phyloP scores from a whole-genome alignment of 768 basidiomycete species.

The Termitomyces sp. region DNA sequence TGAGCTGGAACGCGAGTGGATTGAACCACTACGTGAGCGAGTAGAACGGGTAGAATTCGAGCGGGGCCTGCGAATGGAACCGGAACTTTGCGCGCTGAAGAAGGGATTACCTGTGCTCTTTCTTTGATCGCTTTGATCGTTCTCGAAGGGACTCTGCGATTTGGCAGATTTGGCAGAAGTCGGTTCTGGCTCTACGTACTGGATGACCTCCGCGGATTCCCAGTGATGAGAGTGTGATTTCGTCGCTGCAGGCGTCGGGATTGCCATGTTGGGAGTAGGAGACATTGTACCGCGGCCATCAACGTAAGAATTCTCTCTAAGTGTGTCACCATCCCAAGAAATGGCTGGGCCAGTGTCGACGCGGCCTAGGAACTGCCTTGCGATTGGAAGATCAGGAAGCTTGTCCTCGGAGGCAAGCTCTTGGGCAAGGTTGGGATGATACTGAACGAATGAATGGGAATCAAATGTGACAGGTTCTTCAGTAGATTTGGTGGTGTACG shows the following conservation, averaged over 20 bases:
- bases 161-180: constrained; percentile 18
- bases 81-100: constrained; percentile 26
- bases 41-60: constrained; percentile 40
- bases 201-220: constrained; percentile 67
- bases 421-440: constrained; percentile 51
- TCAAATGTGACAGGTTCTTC: constrained; percentile 38
- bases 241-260: constrained; percentile 59
- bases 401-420: constrained; percentile 42
- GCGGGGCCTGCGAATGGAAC: constrained; percentile 21
- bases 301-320: constrained; percentile 39
- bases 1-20: constrained; percentile 37
- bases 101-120: constrained; percentile 42
- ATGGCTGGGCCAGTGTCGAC: constrained; percentile 37
- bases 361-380: constrained; percentile 42
- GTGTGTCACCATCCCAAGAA: constrained; percentile 56
- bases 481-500: constrained; percentile 42
- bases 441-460: constrained; percentile 53
- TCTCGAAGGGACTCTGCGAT: constrained; percentile 17
- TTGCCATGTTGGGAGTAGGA: constrained; percentile 47
- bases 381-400: constrained; percentile 26
- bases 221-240: constrained; percentile 52
- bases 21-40: constrained; percentile 28
- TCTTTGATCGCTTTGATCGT: constrained; percentile 26
- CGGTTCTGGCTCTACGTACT: constrained; percentile 31
- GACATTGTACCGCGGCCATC: constrained; percentile 48